Evolutionary conservation across 2,329 filamentous ascomycete genomes (phyloP).

Genomic region (Alternaria gaisen): DNA sequence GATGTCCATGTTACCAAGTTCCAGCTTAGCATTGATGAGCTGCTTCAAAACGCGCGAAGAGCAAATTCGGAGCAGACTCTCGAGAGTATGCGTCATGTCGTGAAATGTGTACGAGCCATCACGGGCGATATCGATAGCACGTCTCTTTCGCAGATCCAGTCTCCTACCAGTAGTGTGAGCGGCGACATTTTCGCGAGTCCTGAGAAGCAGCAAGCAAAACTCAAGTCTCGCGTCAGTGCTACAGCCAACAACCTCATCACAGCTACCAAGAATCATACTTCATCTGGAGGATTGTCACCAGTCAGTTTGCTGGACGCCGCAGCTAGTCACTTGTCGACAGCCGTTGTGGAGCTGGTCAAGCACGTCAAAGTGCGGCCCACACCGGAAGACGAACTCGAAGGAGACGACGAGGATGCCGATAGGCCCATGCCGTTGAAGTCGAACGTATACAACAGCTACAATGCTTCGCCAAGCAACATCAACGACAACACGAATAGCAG

Average conservation of each 20-base stretch:
- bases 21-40: conserved; percentile 91
- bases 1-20: conserved; percentile 95
- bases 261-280: conserved; percentile 88
- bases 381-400: conserved; percentile 77
- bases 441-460: conserved; percentile 30
- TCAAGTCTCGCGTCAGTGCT: conserved; percentile 85
- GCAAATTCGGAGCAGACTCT: conserved; percentile 79
- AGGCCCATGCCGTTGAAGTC: conserved; percentile 49
- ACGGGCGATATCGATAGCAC: conserved; percentile 77
- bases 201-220: conserved; percentile 68
- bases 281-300: conserved; percentile 83
- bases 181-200: conserved; percentile 41
- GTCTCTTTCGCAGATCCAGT: conserved; percentile 52
- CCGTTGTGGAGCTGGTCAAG: conserved; percentile 85
- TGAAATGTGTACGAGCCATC: conserved; percentile 83
- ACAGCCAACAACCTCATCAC: conserved; percentile 97
- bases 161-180: conserved; percentile 48
- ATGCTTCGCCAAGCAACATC: conserved; percentile 29
- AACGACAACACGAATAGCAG: conserved; percentile 29
- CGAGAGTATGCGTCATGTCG: conserved; percentile 85
- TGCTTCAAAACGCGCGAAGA: conserved; percentile 78
- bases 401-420: conserved; percentile 65
- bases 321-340: conserved; percentile 85
- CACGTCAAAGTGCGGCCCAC: conserved; percentile 84
- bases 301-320: conserved; percentile 95